Evolutionary conservation across 2,329 filamentous ascomycete genomes (phyloP), one percentile per base, ranked within the genome.

Genomic region (Aspergillus ustus): DNA sequence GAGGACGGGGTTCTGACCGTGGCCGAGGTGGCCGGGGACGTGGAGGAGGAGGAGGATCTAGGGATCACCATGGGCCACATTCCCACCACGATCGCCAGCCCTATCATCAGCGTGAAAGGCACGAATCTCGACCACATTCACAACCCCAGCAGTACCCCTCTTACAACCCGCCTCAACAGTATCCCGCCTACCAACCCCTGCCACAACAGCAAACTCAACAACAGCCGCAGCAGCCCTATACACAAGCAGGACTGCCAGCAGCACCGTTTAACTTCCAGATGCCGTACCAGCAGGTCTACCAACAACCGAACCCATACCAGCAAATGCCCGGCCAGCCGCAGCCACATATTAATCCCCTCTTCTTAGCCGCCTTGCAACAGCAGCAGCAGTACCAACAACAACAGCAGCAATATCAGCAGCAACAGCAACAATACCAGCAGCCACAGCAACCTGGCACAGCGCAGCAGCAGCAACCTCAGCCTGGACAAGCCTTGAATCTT

Each of bases 271-370:
- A 77, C 50, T 72, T 77, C 61, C 78, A 78, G 52, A 72, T 75
- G 50, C 77, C 77, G n/a, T 74, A 78, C 55, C 73, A 77, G 53
- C 76, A 77, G 59, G 68, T 70, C 19, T 74, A 74, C 61, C 66
- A 69, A 54, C 80, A 77, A 64, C 84, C 82, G 64, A 78, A 83
- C 54, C 74, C 79, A 7, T 76, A 76, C 58, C 72, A 70, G 37
- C 70, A 77, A 45, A 70, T 79, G 17, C 73, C 77, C 40, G 34
- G 34, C 34, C 34, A 40, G 9, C 73, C 73, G 50, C 77, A 81
- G 63, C 77, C 82, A 9, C 85, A 85, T 66, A 81, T 87, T 62
- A 88, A 87, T 65, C 86, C 86, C 3, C 81, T 83, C 1, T 84
- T 89, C 70, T 80, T 88, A 61, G 81, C 83, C 65, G 71, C 72